Percentiles rank a stretch among this genome's conserved stretches.
Conservation (phyloP, 441 rosid species). For the Geranium incanum region DNA sequence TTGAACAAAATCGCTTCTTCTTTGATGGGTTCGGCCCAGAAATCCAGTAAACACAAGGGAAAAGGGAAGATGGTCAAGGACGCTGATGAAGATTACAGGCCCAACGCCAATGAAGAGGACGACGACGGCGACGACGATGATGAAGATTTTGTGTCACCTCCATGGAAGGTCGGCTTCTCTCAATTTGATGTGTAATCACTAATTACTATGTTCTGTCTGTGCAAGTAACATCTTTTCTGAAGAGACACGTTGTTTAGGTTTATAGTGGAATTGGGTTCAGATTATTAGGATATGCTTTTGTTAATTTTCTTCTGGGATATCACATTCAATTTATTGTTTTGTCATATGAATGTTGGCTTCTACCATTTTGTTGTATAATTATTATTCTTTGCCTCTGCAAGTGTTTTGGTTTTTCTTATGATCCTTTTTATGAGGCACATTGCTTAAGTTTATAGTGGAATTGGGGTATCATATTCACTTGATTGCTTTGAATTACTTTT, state of each 20-base stretch:
- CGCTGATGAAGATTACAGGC: constrained; percentile 54
- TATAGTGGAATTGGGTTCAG: background rate
- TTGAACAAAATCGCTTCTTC: constrained; percentile 50
- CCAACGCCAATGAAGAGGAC: constrained; percentile 26
- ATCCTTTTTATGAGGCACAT: too few species aligned
- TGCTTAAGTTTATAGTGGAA: too few species aligned
- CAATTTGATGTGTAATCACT: background rate
- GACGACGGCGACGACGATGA: constrained; percentile 25
- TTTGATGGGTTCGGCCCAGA: constrained; percentile 34
- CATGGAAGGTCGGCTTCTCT: constrained; percentile 33
- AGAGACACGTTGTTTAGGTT: background rate
- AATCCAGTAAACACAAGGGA: constrained; percentile 28
- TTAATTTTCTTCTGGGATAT: background rate
- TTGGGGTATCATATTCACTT: background rate
- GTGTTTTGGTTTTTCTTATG: too few species aligned
- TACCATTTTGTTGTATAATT: too few species aligned
- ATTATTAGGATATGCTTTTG: background rate
- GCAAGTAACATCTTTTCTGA: background rate
- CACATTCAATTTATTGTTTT: background rate
- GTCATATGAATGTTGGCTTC: background rate
- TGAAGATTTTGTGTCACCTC: constrained; percentile 35
- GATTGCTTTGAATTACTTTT: background rate
- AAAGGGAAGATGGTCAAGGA: constrained; percentile 33
- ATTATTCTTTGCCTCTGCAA: too few species aligned
- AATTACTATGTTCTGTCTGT: background rate